Base-by-base conservation (phyloP, 768 basidiomycete species). In the Tricholomella constricta region DNA sequence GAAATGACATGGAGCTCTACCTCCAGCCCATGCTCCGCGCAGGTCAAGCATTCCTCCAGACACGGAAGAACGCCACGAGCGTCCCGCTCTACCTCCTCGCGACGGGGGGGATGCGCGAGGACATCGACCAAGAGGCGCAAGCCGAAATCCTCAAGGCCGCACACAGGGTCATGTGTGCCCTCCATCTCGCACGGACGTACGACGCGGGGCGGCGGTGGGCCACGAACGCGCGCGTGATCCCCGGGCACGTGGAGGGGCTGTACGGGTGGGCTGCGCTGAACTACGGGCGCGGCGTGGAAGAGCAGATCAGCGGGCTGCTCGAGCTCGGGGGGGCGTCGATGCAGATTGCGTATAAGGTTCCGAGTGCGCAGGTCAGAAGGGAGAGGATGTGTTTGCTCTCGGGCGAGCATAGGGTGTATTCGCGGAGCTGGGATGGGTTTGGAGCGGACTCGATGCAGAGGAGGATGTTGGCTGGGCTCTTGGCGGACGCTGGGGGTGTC, bases 181-280 rank as follows among this genome's bases (percentile, higher is more conserved):
- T 49, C 29, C 20, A 12, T 5, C 2, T 31, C 44, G 31, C 23
- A 3, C n/a, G n/a, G n/a, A 46, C 37, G 12, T 57, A 50, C 22
- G 25, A 43, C 17, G 48, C 50, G 5, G 56, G 56, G 1, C 10
- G 1, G 17, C 46, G 48, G 56, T n/a, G n/a, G n/a, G 29, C 35
- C 5, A 53, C 29, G 1, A 45, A 53, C 9, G 37, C 48, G 0
- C 52, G 52, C 23, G 56, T 57, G 14, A 57, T 57, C 31, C 47
- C 56, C 15, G 56, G 56, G 1, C 37, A 38, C 15, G 19, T 46
- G 10, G 56, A 57, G 27, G 56, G 56, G 7, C 52, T 57, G 12
- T 57, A 53, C n/a, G 56, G 52, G 0, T 57, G 56, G 52, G 56
- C 53, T 2, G 56, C 56, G 6, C 15, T 51, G 19, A 57, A 57